Percentiles rank a stretch among this genome's conserved stretches.
phyloP scores from a whole-genome alignment of 73 alveolate species.

The Symbiodinium pilosum region DNA sequence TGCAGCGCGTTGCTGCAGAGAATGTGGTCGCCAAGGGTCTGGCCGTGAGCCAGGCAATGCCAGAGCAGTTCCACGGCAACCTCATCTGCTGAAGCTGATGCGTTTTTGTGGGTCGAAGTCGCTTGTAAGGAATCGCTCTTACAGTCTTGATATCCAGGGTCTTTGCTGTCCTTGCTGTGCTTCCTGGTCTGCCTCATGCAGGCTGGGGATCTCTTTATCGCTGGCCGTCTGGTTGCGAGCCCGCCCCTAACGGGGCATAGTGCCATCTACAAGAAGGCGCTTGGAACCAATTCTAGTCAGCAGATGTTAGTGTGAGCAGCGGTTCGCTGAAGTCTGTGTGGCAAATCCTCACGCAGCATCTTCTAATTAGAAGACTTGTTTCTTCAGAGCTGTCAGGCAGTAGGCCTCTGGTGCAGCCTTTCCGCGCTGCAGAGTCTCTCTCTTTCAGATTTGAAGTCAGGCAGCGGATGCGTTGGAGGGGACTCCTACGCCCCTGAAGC shows the following conservation, averaged over 20 bases:
- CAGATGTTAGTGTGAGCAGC: no score
- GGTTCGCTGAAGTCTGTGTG: no score
- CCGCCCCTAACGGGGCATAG: constrained; percentile 20
- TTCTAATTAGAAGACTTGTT: no score
- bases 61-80: not conserved
- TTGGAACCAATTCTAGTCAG: no score
- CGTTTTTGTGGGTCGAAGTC: no score
- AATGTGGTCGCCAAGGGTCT: constrained; percentile 56
- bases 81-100: not conserved
- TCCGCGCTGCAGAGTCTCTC: no score
- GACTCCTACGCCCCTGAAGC: constrained; percentile 18
- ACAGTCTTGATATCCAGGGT: no score
- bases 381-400: no score
- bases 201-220: constrained; percentile 57
- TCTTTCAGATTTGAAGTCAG: not conserved
- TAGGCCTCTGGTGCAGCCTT: no score
- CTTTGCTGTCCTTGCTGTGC: not conserved
- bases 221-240: constrained; percentile 30
- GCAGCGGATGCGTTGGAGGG: constrained; percentile 27
- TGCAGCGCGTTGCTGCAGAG: constrained; percentile 50
- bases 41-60: constrained; percentile 65
- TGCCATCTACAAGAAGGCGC: constrained; percentile 66
- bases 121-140: no score
- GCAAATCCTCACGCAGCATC: no score
- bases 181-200: not conserved